Evolutionary conservation across 2,329 filamentous ascomycete genomes (phyloP), one percentile per base, ranked within the genome.

Genomic region (Cadophora sp.): DNA sequence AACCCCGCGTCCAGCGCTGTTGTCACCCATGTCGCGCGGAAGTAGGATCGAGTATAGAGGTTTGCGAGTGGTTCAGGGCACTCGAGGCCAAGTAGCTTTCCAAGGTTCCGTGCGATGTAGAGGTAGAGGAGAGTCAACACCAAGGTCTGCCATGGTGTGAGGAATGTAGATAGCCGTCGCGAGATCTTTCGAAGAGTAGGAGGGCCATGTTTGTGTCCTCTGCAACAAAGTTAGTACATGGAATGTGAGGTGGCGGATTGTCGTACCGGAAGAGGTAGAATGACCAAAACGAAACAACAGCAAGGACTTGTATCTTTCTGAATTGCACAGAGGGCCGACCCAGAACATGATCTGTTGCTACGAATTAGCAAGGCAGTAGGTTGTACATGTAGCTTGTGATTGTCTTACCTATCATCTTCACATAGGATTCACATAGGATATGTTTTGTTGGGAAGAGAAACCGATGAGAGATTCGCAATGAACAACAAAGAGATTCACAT

Each of bases 1-100:
- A 97, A 99, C 1, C 96, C 96, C 6, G 96, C 96, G 76, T 99
- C 96, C 69, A 99, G 82, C 0, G 94, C 96, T 0, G 96, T 99
- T 64, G 96, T 90, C 19, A 98, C 88, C 96, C 96, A 99, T 77
- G 96, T 99, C 65, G 96, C 96, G 60, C 96, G 91, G 79, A 97
- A 99, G 82, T 97, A 99, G 31, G 92, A 90, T 62, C 93, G 86
- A 65, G 92, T 93, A 82, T 99, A 99, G 79, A 98, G 91, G 77
- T 97, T 97, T 34, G 94, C 92, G 77, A 99, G 86, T 24, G 96
- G 96, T 76, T 99, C 96, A 4, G 96, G 95, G 73, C 91, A 94
- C 73, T 97, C 94, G 62, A 99, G 87, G 3, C 94, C 93, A 67
- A 97, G 87, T 5, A 99, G 87, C 72, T 97, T 97, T 78, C 92